phyloP scores from a whole-genome alignment of 148 eudicot species.

The Bassia scoparia region DNA sequence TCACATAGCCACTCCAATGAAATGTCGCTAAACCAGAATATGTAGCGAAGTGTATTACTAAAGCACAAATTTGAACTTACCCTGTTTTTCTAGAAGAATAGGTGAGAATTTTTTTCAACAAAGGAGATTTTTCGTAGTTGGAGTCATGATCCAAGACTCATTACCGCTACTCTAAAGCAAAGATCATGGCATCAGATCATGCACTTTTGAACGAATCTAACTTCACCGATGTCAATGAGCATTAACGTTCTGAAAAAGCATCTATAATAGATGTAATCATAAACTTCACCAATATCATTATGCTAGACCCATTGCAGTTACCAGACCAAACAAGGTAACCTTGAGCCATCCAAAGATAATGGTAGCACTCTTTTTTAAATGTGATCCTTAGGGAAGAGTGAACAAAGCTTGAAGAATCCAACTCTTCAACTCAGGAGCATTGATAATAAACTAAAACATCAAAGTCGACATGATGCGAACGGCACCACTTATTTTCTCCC shows the following conservation, averaged over 20 bases:
- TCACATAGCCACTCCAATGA: too few relatives aligned
- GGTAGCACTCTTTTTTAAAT: neutral
- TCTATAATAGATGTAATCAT: neutral
- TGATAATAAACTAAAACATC: too few relatives aligned
- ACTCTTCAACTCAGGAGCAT: neutral
- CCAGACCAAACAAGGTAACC: neutral
- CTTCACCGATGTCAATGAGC: neutral
- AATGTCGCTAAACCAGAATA: neutral
- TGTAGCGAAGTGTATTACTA: neutral
- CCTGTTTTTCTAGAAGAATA: neutral
- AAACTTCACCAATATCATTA: neutral
- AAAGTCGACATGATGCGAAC: neutral
- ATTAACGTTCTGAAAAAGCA: neutral
- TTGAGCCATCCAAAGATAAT: neutral
- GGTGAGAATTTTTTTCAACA: neutral
- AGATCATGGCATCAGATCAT: conserved; percentile 14
- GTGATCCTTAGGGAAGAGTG: conserved; percentile 4
- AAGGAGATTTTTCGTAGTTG: too few relatives aligned
- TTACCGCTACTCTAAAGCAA: neutral
- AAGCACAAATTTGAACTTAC: neutral
- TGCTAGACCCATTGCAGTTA: neutral
- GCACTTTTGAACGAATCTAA: conserved; percentile 16
- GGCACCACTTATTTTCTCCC: too few relatives aligned
- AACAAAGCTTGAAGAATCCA: neutral
- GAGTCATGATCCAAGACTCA: neutral